These are phyloP conservation scores for Penicillium odoratum DNA, from an alignment of 495 filamentous ascomycete genomes.

Conservation along the genomic window DNA sequence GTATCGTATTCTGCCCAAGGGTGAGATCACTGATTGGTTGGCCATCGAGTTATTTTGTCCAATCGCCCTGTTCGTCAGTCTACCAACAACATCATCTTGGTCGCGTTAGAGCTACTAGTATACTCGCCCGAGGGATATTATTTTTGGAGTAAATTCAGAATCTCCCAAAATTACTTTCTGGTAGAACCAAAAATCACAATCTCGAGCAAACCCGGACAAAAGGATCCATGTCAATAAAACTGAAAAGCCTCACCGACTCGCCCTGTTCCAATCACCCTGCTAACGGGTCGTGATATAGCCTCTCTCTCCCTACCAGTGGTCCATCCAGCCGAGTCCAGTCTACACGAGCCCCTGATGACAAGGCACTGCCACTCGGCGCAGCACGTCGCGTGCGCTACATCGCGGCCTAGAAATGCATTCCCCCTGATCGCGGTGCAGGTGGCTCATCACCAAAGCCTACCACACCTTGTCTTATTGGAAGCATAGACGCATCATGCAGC, in stretches of 20 bases:
- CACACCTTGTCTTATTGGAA: neutral
- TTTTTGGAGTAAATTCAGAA: neutral
- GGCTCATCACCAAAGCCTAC: neutral
- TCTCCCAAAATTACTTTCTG: neutral
- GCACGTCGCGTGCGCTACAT: slow-evolving; percentile 2
- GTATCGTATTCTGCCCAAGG: slow-evolving; percentile 11
- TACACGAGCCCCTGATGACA: neutral
- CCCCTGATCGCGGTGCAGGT: neutral
- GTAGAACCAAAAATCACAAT: neutral
- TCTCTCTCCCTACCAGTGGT: neutral
- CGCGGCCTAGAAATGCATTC: neutral
- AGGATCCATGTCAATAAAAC: neutral
- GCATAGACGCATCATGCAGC: slow-evolving; percentile 4
- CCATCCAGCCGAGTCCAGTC: neutral
- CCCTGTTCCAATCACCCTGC: neutral
- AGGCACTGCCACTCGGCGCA: neutral
- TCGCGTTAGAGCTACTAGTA: neutral
- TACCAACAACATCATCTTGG: neutral
- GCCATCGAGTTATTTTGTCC: neutral
- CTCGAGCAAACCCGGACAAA: neutral
- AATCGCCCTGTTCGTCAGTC: neutral
- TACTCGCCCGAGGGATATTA: neutral
- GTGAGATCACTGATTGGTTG: neutral
- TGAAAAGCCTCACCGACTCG: neutral
- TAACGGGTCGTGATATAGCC: neutral